Evolutionary conservation across 208 protist genomes (phyloP).

Genomic region (Trypanosomatidae sp.): DNA sequence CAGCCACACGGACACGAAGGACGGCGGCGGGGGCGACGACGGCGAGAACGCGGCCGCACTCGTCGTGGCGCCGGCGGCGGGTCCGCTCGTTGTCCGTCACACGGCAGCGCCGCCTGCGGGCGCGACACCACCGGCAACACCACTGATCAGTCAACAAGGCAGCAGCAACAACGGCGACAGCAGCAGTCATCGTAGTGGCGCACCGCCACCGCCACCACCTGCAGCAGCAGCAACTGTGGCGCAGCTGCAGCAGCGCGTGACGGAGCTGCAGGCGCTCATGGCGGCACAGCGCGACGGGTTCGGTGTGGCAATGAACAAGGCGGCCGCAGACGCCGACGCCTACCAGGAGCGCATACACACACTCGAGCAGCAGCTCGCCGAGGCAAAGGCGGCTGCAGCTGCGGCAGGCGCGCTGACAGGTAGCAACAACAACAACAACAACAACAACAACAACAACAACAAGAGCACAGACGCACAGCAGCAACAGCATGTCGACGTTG

Average conservation of each 20-base stretch:
- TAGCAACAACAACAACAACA: not conserved
- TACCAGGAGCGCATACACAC: constrained; percentile 16
- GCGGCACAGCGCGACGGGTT: constrained; percentile 9
- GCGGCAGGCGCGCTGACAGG: not conserved
- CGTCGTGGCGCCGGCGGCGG: too few species aligned
- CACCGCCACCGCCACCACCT: too few species aligned
- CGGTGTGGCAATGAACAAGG: constrained; percentile 10
- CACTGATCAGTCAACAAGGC: too few species aligned
- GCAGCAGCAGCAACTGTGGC: not conserved
- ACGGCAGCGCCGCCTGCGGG: too few species aligned
- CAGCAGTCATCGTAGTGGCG: too few species aligned
- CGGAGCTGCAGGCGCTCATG: constrained; percentile 13
- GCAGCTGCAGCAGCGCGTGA: constrained; percentile 2
- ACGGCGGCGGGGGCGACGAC: not conserved
- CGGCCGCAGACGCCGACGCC: constrained; percentile 11
- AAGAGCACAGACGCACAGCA: not conserved
- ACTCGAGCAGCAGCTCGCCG: constrained; percentile 22
- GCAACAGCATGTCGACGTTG: not conserved
- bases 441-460: not conserved
- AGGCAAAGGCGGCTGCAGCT: constrained; percentile 5
- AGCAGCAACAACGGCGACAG: too few species aligned
- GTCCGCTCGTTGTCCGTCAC: too few species aligned
- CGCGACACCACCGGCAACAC: too few species aligned
- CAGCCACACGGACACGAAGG: not conserved
- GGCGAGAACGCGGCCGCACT: not conserved